Evolutionary conservation across 352 stramenopile species (phyloP).

Genomic region (Phytophthora citricola): DNA sequence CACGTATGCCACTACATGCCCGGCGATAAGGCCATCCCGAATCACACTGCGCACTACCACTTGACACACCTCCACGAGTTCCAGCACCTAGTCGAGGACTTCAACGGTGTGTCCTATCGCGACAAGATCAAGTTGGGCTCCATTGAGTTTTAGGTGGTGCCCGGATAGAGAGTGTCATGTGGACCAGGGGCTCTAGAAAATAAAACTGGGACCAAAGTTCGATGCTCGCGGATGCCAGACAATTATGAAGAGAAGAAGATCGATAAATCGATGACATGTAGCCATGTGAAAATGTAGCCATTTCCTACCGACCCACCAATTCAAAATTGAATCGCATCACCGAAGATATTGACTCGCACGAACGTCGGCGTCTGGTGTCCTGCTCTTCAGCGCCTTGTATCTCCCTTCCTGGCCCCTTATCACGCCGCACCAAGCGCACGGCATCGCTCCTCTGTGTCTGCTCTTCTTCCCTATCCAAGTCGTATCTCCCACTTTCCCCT

Average conservation of each 20-base stretch:
- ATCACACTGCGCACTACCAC: conserved; percentile 80
- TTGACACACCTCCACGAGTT: conserved; percentile 65
- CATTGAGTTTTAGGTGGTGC: conserved; percentile 36
- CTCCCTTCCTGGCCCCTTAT: neutral
- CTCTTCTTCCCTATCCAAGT: conserved; percentile 15
- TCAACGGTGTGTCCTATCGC: conserved; percentile 81
- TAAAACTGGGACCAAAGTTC: neutral
- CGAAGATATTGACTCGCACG: conserved; percentile 21
- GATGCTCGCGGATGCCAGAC: too few species aligned
- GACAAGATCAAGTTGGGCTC: conserved; percentile 48
- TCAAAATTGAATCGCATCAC: conserved; percentile 25
- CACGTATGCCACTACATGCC: conserved; percentile 77
- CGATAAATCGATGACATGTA: neutral
- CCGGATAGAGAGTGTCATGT: too few species aligned
- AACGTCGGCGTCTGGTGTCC: neutral
- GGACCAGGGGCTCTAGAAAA: too few species aligned
- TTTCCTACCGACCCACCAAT: conserved; percentile 9
- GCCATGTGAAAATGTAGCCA: conserved; percentile 8
- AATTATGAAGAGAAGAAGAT: too few species aligned
- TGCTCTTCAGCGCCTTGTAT: neutral
- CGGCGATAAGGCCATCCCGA: conserved; percentile 66
- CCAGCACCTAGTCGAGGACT: conserved; percentile 75
- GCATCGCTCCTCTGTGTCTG: neutral
- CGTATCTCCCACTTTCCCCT: neutral
- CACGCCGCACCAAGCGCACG: neutral